Evolutionary conservation across 495 filamentous ascomycete species (phyloP).

Genomic region (Aspergillus haitiensis): DNA sequence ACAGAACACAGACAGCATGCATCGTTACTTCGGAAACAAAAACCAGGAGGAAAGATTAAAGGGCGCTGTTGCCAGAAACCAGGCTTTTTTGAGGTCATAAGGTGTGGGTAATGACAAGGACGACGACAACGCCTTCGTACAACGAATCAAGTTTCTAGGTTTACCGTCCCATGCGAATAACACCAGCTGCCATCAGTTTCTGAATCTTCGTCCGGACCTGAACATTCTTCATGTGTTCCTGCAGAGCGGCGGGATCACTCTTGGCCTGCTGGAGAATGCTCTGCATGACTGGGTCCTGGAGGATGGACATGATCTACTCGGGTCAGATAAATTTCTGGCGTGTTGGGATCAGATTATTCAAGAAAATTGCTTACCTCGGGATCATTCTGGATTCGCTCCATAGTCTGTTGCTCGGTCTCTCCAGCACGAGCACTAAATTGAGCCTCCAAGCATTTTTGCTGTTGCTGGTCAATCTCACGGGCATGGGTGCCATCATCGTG

Average conservation of each 20-base stretch:
- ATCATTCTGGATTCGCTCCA: conserved; percentile 86
- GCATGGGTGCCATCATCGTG: conserved; percentile 79
- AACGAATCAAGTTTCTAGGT: background rate
- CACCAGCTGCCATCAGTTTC: conserved; percentile 88
- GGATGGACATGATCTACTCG: conserved; percentile 77
- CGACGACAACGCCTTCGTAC: too few relatives aligned
- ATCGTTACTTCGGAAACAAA: conserved; percentile 12
- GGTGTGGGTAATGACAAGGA: too few relatives aligned
- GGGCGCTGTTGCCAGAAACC: background rate
- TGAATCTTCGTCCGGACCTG: conserved; percentile 81
- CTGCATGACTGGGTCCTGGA: conserved; percentile 96
- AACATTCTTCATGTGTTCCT: conserved; percentile 95
- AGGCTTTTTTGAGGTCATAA: too few relatives aligned
- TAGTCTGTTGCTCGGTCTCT: conserved; percentile 95
- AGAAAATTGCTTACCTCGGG: conserved; percentile 69
- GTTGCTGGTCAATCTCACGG: conserved; percentile 88
- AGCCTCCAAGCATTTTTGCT: conserved; percentile 88
- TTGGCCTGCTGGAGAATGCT: conserved; percentile 96
- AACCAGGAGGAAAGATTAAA: background rate
- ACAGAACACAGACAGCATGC: conserved; percentile 15
- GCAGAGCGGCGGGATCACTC: conserved; percentile 83
- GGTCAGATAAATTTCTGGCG: conserved; percentile 35
- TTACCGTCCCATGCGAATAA: conserved; percentile 76
- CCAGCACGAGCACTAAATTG: conserved; percentile 88
- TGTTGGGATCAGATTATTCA: background rate